These are phyloP conservation scores for Lactarius indigo DNA, from an alignment of 768 basidiomycete species.

Conservation along the genomic window DNA sequence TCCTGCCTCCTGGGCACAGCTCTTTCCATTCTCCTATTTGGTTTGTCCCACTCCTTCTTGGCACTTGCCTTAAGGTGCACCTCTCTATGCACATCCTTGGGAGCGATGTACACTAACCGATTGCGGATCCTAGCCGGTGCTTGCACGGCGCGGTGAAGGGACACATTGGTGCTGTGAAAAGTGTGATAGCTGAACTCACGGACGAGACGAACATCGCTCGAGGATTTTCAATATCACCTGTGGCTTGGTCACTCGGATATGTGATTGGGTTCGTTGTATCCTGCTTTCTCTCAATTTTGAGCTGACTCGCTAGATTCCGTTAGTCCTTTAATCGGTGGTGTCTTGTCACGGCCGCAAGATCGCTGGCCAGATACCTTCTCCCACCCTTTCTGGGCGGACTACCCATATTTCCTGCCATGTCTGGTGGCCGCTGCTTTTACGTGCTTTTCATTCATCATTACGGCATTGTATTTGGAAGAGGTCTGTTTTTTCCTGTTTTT, in stretches of 20 bases:
- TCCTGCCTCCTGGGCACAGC: background rate
- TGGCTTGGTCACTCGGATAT: background rate
- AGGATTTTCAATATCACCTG: background rate
- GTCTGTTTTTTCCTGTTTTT: background rate
- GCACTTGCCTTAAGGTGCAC: background rate
- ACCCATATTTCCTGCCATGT: slow-evolving; percentile 29
- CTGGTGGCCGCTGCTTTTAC: background rate
- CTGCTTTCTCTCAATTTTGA: background rate
- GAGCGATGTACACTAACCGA: background rate
- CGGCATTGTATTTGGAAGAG: background rate
- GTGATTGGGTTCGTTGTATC: slow-evolving; percentile 14
- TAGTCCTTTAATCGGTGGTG: slow-evolving; percentile 24
- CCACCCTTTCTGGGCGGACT: slow-evolving; percentile 25
- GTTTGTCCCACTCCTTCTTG: background rate
- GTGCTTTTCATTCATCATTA: background rate
- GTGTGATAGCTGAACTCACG: background rate
- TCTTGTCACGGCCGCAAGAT: slow-evolving; percentile 27
- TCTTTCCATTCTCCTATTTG: background rate
- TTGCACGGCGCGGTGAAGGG: background rate
- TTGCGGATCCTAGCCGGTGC: background rate
- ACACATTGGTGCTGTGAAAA: background rate
- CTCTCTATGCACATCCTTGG: background rate
- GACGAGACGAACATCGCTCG: background rate
- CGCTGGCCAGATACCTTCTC: slow-evolving; percentile 22
- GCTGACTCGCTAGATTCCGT: background rate